A percentile compares a stretch with the other conserved stretches of the same genome.
Conservation (phyloP, 1,284 basidiomycete species). For the Papiliotrema laurentii region DNA sequence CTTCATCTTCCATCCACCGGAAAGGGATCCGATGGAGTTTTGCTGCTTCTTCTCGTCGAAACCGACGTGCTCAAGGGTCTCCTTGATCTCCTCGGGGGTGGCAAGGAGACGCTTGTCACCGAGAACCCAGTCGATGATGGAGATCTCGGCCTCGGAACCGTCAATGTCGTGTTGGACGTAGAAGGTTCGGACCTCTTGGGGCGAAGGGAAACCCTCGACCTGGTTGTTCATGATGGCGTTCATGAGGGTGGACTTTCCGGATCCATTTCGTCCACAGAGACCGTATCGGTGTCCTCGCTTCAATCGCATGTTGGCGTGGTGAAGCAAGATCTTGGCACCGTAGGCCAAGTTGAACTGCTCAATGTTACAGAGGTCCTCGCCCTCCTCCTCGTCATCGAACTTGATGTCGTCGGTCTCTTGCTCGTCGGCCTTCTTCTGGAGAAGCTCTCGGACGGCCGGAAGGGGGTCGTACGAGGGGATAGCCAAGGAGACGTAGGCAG, state of each 20-base stretch:
- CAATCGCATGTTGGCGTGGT: conserved; percentile 91
- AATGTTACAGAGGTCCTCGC: conserved; percentile 90
- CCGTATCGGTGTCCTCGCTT: conserved; percentile 99
- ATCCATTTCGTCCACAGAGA: conserved; percentile 97
- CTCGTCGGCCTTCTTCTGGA: conserved; percentile 80
- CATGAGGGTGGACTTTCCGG: conserved; percentile 98
- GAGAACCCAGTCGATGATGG: conserved; percentile 84
- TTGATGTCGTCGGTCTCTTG: conserved; percentile 65
- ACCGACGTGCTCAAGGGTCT: conserved; percentile 83
- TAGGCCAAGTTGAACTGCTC: conserved; percentile 87
- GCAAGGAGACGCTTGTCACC: conserved; percentile 79
- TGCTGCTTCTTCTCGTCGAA: conserved; percentile 83
- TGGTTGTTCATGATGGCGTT: conserved; percentile 92
- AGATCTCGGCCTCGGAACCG: conserved; percentile 86
- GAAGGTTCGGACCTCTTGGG: conserved; percentile 93
- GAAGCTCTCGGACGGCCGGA: conserved; percentile 74
- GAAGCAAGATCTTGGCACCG: conserved; percentile 96
- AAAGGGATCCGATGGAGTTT: conserved; percentile 82
- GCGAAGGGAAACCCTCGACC: conserved; percentile 91
- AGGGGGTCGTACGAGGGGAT: conserved; percentile 62
- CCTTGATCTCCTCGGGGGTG: conserved; percentile 64
- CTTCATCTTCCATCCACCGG: conserved; percentile 99
- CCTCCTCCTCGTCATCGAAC: conserved; percentile 88
- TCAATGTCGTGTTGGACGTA: conserved; percentile 99
- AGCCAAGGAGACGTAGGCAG: conserved; percentile 70